A percentile compares a stretch with the other conserved stretches of the same genome.
phyloP scores from a whole-genome alignment of 2,329 filamentous ascomycete species.

The Apiospora marii region DNA sequence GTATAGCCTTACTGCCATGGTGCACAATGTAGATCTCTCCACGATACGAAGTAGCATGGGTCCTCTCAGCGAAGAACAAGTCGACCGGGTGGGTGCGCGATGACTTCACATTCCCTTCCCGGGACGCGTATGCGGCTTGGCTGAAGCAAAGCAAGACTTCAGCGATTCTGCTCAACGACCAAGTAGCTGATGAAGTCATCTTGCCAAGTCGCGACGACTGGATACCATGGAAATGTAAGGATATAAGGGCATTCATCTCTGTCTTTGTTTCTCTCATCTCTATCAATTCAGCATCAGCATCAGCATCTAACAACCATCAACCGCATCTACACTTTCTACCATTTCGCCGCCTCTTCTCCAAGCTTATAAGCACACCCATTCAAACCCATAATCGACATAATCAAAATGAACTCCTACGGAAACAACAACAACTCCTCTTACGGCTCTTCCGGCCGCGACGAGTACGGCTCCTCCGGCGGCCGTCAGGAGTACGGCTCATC shows the following conservation, averaged over 20 bases:
- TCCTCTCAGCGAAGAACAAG: neutral
- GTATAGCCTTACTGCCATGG: slow-evolving; percentile 4
- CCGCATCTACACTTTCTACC: neutral
- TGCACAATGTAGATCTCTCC: slow-evolving; percentile 6
- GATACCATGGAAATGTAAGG: neutral
- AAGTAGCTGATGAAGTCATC: slow-evolving; percentile 1
- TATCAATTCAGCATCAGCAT: neutral
- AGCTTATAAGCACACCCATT: neutral
- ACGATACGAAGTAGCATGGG: slow-evolving; percentile 1
- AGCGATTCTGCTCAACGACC: neutral
- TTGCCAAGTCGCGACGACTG: neutral
- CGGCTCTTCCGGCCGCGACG: slow-evolving; percentile 21
- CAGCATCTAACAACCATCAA: neutral
- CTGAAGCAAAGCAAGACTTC: neutral
- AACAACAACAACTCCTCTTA: slow-evolving; percentile 24
- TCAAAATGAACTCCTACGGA: slow-evolving; percentile 5
- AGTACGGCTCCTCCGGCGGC: slow-evolving; percentile 17
- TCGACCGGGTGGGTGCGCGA: neutral
- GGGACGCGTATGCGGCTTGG: slow-evolving; percentile 14
- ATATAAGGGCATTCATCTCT: neutral
- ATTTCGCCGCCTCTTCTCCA: neutral
- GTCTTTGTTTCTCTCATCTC: neutral
- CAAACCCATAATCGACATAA: neutral
- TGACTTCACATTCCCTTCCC: neutral
- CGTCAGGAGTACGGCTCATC: neutral